Percentiles rank a stretch among this genome's conserved stretches.
Evolutionary conservation across 2,329 filamentous ascomycete genomes (phyloP).

Genomic region (Epichloe aotearoae): DNA sequence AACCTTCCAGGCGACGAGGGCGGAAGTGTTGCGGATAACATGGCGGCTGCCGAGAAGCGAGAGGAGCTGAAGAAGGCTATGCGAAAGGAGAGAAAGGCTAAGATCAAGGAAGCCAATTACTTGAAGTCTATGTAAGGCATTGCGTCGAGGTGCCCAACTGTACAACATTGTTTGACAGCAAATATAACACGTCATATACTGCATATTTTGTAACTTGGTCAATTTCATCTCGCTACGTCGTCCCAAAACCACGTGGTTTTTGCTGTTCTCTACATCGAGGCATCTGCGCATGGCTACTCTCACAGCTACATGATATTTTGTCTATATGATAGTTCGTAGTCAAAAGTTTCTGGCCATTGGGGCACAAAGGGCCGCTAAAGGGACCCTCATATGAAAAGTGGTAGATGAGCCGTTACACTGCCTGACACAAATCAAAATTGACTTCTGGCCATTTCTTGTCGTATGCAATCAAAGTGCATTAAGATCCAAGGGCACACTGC

Average conservation of each 20-base stretch:
- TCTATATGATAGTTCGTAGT: too few relatives aligned
- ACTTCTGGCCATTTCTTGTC: background rate
- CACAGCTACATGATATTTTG: too few relatives aligned
- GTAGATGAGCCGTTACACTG: background rate
- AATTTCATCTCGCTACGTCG: background rate
- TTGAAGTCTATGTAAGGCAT: constrained; percentile 56
- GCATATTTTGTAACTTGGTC: background rate
- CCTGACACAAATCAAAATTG: background rate
- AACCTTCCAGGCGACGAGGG: constrained; percentile 48
- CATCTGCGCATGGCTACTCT: background rate
- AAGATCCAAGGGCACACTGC: constrained; percentile 85
- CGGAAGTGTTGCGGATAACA: constrained; percentile 28
- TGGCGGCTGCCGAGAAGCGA: constrained; percentile 37
- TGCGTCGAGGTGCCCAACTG: background rate
- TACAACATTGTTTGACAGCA: constrained; percentile 10
- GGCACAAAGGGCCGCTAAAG: too few relatives aligned
- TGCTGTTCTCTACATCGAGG: background rate
- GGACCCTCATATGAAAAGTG: too few relatives aligned
- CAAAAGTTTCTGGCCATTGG: too few relatives aligned
- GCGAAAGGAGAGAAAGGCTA: constrained; percentile 59
- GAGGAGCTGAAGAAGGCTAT: constrained; percentile 55
- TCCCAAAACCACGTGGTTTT: background rate
- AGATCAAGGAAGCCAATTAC: constrained; percentile 79
- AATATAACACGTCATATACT: constrained; percentile 16
- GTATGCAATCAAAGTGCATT: constrained; percentile 23